phyloP scores from a whole-genome alignment of 2,329 filamentous ascomycete species.

The Tolypocladium inflatum region DNA sequence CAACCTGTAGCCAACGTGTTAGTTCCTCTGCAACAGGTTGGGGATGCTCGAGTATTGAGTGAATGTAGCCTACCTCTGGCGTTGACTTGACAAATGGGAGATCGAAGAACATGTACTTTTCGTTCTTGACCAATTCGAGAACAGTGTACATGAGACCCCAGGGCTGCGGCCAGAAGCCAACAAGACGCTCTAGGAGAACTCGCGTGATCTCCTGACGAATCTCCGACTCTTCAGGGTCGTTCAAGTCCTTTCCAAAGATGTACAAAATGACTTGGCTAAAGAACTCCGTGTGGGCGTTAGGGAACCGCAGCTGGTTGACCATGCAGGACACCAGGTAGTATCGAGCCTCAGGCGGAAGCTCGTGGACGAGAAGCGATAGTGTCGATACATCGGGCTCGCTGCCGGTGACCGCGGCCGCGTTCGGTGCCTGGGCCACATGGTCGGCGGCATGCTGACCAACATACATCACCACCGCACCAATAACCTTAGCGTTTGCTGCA shows the following conservation, averaged over 20 bases:
- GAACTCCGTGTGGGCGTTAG: conserved; percentile 84
- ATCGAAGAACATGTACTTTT: conserved; percentile 85
- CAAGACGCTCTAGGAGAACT: conserved; percentile 76
- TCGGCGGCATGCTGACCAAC: conserved; percentile 65
- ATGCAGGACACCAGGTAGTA: conserved; percentile 81
- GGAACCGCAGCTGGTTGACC: conserved; percentile 84
- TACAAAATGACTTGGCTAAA: conserved; percentile 81
- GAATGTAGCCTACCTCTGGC: conserved; percentile 61
- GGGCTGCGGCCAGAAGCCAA: conserved; percentile 85
- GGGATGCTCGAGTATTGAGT: background rate
- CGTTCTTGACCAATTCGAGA: conserved; percentile 84
- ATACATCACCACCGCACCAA: conserved; percentile 78
- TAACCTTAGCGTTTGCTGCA: conserved; percentile 57
- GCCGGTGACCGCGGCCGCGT: conserved; percentile 37
- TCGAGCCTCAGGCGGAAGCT: conserved; percentile 65
- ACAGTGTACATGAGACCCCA: conserved; percentile 90
- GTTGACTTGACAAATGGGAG: conserved; percentile 83
- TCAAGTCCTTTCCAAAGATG: conserved; percentile 69
- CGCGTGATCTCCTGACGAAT: conserved; percentile 87
- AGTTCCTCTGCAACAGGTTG: background rate
- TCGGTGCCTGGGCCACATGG: conserved; percentile 46
- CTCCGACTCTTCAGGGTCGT: conserved; percentile 65
- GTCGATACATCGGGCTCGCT: conserved; percentile 52
- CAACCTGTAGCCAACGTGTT: conserved; percentile 17
- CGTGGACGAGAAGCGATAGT: conserved; percentile 67